Evolutionary conservation across 345 rosid species (phyloP).

Genomic region (Draba incana): DNA sequence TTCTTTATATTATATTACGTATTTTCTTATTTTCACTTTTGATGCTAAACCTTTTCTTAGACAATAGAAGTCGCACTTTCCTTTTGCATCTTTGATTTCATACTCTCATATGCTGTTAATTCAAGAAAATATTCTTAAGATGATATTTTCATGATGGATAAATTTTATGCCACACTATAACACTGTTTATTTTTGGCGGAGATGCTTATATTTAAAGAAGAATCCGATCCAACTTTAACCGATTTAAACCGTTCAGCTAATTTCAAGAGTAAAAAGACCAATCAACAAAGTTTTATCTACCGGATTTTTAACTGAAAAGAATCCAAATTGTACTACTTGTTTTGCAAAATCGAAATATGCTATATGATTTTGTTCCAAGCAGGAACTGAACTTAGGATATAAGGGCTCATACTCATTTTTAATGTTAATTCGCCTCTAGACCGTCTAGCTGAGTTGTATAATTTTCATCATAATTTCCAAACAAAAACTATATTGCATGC

Average conservation of each 20-base stretch:
- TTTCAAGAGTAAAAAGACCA: no score
- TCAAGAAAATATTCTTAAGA: slow-evolving; percentile 8
- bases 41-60: slow-evolving; percentile 5
- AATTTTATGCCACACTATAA: slow-evolving; percentile 19
- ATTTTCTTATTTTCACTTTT: not conserved
- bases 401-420: no score
- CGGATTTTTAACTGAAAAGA: no score
- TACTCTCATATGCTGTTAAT: slow-evolving; percentile 2
- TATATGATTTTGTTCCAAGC: no score
- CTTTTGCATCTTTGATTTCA: slow-evolving; percentile 26
- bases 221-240: no score
- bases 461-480: not conserved
- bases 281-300: no score
- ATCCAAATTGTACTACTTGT: no score
- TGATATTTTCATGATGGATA: slow-evolving; percentile 10
- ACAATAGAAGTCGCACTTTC: slow-evolving; percentile 16
- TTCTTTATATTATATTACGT: slow-evolving; percentile 2
- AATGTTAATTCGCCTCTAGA: no score
- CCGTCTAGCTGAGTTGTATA: not conserved
- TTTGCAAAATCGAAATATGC: no score
- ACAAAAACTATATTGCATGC: not conserved
- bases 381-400: no score
- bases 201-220: slow-evolving; percentile 17
- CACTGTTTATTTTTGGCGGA: slow-evolving; percentile 21
- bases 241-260: no score